Percentiles rank a stretch among this genome's conserved stretches.
phyloP scores from a whole-genome alignment of 108 stramenopile species.

The Nitzschia inconspicua region DNA sequence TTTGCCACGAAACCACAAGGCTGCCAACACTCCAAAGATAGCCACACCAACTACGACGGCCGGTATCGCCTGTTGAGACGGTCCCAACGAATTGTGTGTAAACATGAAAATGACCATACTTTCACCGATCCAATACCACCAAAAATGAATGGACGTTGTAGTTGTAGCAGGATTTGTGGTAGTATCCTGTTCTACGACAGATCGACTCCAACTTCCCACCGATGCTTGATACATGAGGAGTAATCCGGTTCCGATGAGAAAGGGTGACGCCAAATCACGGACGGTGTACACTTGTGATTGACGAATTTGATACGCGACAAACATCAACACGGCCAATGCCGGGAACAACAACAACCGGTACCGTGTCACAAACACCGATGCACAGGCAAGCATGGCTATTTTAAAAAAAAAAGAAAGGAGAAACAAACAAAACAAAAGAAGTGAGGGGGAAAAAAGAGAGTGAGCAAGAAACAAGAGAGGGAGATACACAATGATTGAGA shows the following conservation, averaged over 20 bases:
- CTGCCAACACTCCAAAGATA: conserved; percentile 37
- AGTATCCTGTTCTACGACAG: neutral
- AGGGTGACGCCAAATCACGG: conserved; percentile 50
- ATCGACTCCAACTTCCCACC: conserved; percentile 1
- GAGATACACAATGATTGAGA: no score
- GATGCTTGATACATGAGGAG: conserved; percentile 56
- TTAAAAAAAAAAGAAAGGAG: conserved; percentile 1
- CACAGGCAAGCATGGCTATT: conserved; percentile 56
- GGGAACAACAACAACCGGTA: conserved; percentile 54
- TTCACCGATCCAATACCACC: conserved; percentile 71
- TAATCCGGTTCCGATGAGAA: conserved; percentile 65
- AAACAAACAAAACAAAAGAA: neutral
- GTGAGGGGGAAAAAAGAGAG: neutral
- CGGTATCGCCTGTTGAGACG: no score
- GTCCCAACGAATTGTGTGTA: conserved; percentile 53
- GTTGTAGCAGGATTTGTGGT: conserved; percentile 1
- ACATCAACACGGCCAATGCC: conserved; percentile 48
- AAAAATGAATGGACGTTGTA: conserved; percentile 2
- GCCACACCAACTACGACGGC: conserved; percentile 9
- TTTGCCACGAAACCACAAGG: conserved; percentile 78
- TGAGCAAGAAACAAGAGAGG: no score
- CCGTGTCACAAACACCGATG: conserved; percentile 50
- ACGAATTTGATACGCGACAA: conserved; percentile 52
- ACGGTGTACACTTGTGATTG: conserved; percentile 2
- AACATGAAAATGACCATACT: conserved; percentile 74